Evolutionary conservation across 768 basidiomycete genomes (phyloP), one percentile per base, ranked within the genome.

Genomic region (Suillus plorans): DNA sequence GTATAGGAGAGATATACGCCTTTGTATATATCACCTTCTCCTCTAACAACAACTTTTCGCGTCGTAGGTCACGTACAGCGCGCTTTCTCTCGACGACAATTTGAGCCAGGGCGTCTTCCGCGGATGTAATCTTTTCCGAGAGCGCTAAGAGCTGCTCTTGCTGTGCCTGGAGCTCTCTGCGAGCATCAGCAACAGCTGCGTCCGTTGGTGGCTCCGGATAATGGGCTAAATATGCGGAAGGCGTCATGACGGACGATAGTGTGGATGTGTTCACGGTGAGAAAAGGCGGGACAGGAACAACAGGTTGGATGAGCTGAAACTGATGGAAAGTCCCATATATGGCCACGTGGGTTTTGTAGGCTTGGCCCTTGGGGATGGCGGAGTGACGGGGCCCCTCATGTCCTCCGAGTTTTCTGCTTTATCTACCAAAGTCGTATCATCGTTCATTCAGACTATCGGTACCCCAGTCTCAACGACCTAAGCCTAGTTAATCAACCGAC

Each of bases 1-100:
- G 80, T 67, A 93, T 87, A 39, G 90, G 90, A 13, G 91, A 85
- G 63, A 92, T 80, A 71, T 90, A 92, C 1, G 88, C 88, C 73
- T 82, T 77, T 4, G 87, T 82, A 28, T 78, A 78, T 36, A 75
- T 73, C 45, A 86, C 79, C 50, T 79, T 79, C 34, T 83, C 77
- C 70, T 89, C 82, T 25, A 91, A 68, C 7, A 64, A 70, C 18
- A 70, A 72, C 56, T 82, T 84, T 69, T 90, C 84, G 44, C 70
- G 67, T 69, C 84, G 77, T 69, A 92, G 73, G 58, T 84, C 83
- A 47, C 79, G 77, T 68, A 93, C 91, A 18, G 80, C 76, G 57
- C 73, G 75, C 74, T 80, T 79, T 7, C 82, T 82, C 59, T 89
- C 87, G 10, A 78, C 72, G 45, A 92, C 79, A 66, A 90, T 79